Conservation (phyloP, 164 flowering plant genomes). For the Macadamia tetraphylla region DNA sequence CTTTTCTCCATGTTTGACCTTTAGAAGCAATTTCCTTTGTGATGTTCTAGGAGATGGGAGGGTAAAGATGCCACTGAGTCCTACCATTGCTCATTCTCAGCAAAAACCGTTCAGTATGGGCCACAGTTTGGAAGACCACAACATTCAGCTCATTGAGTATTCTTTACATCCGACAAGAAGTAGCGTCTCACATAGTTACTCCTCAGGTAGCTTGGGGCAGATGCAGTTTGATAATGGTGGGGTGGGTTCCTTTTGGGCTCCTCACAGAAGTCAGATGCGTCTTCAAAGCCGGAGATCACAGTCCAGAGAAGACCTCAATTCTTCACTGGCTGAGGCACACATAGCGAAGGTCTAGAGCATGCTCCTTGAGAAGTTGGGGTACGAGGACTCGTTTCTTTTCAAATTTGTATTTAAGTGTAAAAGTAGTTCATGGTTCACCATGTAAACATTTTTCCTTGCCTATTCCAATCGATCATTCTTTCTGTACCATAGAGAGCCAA, state of each 20-base stretch:
- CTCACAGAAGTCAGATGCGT: slow-evolving; percentile 80
- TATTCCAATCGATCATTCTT: not conserved
- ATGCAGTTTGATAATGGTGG: slow-evolving; percentile 69
- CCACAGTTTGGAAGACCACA: slow-evolving; percentile 47
- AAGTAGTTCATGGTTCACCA: not conserved
- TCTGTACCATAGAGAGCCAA: not conserved
- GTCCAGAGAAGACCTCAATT: slow-evolving; percentile 89
- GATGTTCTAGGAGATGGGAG: slow-evolving; percentile 70
- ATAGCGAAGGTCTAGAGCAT: slow-evolving; percentile 44
- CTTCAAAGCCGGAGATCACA: slow-evolving; percentile 98
- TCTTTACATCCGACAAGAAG: slow-evolving; percentile 57
- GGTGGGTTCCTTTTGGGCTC: slow-evolving; percentile 67
- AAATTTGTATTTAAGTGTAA: not conserved
- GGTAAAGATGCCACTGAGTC: slow-evolving; percentile 87
- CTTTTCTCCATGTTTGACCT: not conserved
- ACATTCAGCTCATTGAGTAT: slow-evolving; percentile 71
- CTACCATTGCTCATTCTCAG: slow-evolving; percentile 55
- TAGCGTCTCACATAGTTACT: slow-evolving; percentile 77
- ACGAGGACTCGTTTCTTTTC: slow-evolving; percentile 11
- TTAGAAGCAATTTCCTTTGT: not conserved
- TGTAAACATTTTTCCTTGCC: slow-evolving; percentile 1
- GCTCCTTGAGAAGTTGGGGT: slow-evolving; percentile 18
- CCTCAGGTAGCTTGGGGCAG: slow-evolving; percentile 85
- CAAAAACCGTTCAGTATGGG: slow-evolving; percentile 58
- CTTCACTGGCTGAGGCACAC: slow-evolving; percentile 73